Evolutionary conservation across 2,329 filamentous ascomycete species (phyloP).

Genomic region (Clonostachys rhizophaga): DNA sequence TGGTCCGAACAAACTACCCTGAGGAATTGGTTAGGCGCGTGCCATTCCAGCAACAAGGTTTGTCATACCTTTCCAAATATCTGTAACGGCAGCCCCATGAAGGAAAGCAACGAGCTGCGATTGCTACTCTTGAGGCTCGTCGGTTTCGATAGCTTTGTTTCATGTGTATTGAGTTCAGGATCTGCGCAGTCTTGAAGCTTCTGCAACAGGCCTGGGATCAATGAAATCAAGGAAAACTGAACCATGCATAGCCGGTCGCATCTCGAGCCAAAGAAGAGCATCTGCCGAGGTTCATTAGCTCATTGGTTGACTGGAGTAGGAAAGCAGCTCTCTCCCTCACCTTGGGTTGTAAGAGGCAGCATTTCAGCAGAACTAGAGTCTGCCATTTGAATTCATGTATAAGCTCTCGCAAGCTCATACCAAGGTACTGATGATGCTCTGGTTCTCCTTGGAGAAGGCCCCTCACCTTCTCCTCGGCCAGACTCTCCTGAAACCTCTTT

Average conservation of each 20-base stretch:
- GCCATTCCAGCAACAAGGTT: not conserved
- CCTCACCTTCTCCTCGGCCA: conserved; percentile 62
- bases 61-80: conserved; percentile 78
- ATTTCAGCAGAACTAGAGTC: conserved; percentile 90
- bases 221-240: conserved; percentile 91
- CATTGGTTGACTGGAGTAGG: not conserved
- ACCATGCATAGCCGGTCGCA: conserved; percentile 97
- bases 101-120: conserved; percentile 80
- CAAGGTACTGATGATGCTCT: conserved; percentile 79
- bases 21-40: conserved; percentile 3
- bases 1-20: conserved; percentile 91
- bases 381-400: conserved; percentile 94
- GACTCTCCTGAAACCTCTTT: conserved; percentile 83
- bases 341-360: conserved; percentile 89
- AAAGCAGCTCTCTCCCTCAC: conserved; percentile 36
- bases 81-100: conserved; percentile 92
- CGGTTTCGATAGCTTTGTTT: conserved; percentile 68
- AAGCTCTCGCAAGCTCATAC: conserved; percentile 82
- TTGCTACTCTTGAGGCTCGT: conserved; percentile 90
- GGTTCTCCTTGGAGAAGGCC: conserved; percentile 53
- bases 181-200: conserved; percentile 94
- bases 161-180: conserved; percentile 83
- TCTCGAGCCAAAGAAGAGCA: conserved; percentile 97
- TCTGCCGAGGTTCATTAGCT: conserved; percentile 44
- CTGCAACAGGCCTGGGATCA: conserved; percentile 88